These are phyloP conservation scores for Lentinula sp. DNA, from an alignment of 768 basidiomycete species.

Conservation along the genomic window DNA sequence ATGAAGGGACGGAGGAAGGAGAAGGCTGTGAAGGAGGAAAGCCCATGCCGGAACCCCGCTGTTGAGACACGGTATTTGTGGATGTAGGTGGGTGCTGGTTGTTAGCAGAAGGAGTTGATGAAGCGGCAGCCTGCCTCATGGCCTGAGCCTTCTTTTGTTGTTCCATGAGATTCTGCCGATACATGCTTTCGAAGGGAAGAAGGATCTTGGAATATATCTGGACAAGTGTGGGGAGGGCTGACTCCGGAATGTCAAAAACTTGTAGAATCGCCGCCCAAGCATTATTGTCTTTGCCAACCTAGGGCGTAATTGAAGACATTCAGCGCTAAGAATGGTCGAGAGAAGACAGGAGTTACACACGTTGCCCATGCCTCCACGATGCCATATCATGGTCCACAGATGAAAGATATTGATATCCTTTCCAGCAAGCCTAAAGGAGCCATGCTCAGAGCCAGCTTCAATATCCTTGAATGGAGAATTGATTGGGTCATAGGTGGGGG, in stretches of 20 bases:
- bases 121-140: conserved; percentile 30
- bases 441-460: conserved; percentile 56
- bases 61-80: background rate
- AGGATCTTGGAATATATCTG: conserved; percentile 60
- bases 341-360: conserved; percentile 34
- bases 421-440: conserved; percentile 63
- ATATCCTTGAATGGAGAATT: conserved; percentile 61
- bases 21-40: background rate
- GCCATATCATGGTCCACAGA: conserved; percentile 58
- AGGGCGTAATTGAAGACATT: background rate
- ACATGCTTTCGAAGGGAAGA: conserved; percentile 67
- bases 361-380: conserved; percentile 54
- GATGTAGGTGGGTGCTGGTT: conserved; percentile 16
- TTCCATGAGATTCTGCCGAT: conserved; percentile 56
- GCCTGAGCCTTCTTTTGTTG: conserved; percentile 51
- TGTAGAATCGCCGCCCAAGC: conserved; percentile 26
- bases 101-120: conserved; percentile 17
- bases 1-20: background rate
- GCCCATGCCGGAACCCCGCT: conserved; percentile 5
- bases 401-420: conserved; percentile 75
- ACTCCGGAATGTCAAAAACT: conserved; percentile 55
- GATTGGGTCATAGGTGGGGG: conserved; percentile 54
- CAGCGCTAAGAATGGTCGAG: conserved; percentile 2
- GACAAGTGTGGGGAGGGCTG: background rate
- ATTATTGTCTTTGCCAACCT: background rate